Evolutionary conservation across 306 rosid genomes (phyloP), one percentile per base, ranked within the genome.

Genomic region (Medicago arabica): DNA sequence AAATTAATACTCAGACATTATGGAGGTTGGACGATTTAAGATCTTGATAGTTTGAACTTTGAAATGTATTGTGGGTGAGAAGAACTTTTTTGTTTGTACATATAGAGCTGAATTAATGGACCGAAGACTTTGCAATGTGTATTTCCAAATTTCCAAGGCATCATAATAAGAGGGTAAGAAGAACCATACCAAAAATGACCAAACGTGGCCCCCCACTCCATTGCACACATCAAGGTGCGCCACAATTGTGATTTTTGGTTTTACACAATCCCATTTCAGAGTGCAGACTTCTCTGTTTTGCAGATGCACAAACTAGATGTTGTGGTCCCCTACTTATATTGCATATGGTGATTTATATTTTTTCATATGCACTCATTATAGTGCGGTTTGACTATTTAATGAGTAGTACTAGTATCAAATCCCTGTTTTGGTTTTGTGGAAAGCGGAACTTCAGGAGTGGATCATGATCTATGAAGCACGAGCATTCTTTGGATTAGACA

Each of bases 181-280:
- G 79, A 75, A 70, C 53, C 5, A 68, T 72, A 25, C 81, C 82
- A 78, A 53, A 47, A 79, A 69, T 14, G 71, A 38, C 36, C 58
- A 69, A 70, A 9, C 70, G 74, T 77, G 85, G 80, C 83, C 86
- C 79, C 36, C 51, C 71, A 14, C 71, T 57, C 67, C 79, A 76
- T 58, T 23, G 51, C 80, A 65, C 71, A 71, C 76, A 76, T 83
- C 75, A 83, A 67, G 83, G 83, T 76, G 79, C 67, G 4, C 83
- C 84, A 82, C 55, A 51, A 34, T 51, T 54, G 31, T 51, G 60
- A 62, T 51, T 75, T 72, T 75, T 62, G 72, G 21, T 43, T 58
- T 58, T 11, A 40, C 59, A 51, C 60, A 39, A 63, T 3, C 63
- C 67, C 67, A 55, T 66, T 72, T 40, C 67, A 40, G 65, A 54